Percentiles rank a stretch among this genome's conserved stretches.
phyloP scores from a whole-genome alignment of 164 flowering plant species.

The Cinnamomum chago region DNA sequence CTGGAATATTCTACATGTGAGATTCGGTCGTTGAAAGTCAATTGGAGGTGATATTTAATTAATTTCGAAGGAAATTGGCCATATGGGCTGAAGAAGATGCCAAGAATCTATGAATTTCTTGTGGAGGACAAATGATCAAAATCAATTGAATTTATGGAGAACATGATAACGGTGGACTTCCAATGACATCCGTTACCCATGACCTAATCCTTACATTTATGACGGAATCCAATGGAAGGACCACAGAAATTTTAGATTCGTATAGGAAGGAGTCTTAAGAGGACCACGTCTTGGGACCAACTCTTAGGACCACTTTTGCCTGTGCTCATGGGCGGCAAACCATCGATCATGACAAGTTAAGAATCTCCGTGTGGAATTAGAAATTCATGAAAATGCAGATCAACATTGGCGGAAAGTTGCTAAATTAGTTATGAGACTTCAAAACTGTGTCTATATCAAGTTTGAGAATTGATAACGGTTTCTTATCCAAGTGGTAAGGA shows the following conservation, averaged over 20 bases:
- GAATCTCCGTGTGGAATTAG: too few species aligned
- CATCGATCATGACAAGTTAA: background rate
- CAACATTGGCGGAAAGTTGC: too few species aligned
- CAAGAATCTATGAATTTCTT: background rate
- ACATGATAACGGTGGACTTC: background rate
- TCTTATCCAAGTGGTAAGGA: too few species aligned
- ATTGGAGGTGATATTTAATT: background rate
- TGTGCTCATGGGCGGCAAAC: too few species aligned
- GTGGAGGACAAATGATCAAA: background rate
- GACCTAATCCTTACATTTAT: background rate
- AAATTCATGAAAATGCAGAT: too few species aligned
- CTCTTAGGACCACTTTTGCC: background rate
- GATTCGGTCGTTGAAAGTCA: background rate
- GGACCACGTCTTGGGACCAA: background rate
- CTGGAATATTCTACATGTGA: background rate
- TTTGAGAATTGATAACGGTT: too few species aligned
- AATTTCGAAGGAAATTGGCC: background rate
- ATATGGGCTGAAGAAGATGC: background rate
- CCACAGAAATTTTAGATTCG: background rate
- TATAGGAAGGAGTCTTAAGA: background rate
- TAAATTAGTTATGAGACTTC: too few species aligned
- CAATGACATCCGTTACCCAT: background rate
- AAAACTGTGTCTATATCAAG: too few species aligned
- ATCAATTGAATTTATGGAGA: background rate
- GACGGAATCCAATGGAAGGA: background rate